Conservation (phyloP, 192 early-diverging fungal genomes). For the Phlyctochytrium bullatum region DNA sequence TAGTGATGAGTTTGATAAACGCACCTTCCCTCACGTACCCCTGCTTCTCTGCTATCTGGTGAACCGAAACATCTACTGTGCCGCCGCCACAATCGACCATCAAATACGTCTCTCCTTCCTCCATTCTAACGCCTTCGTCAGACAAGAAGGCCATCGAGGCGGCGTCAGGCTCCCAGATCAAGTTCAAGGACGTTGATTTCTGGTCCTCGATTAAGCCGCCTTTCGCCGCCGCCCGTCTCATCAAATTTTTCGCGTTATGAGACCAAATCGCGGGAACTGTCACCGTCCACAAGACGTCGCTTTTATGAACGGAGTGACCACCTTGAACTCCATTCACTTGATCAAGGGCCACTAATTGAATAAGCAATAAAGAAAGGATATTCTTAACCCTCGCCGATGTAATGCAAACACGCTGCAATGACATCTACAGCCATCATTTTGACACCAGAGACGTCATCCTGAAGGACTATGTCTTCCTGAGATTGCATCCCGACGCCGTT, state of each 20-base stretch:
- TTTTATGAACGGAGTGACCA: neutral
- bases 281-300: slow-evolving; percentile 1
- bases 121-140: neutral
- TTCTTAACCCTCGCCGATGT: slow-evolving; percentile 8
- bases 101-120: slow-evolving; percentile 9
- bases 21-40: slow-evolving; percentile 9
- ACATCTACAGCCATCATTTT: slow-evolving; percentile 10
- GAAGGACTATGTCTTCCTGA: neutral
- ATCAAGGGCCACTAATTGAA: neutral
- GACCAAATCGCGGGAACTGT: slow-evolving; percentile 12
- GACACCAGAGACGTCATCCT: neutral
- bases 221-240: slow-evolving; percentile 8
- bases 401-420: slow-evolving; percentile 17
- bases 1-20: neutral
- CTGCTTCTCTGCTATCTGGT: neutral
- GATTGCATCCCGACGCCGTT: neutral
- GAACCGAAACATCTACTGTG: slow-evolving; percentile 21
- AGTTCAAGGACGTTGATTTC: slow-evolving; percentile 6
- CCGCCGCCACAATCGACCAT: slow-evolving; percentile 17
- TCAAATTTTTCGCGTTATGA: slow-evolving; percentile 12
- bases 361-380: neutral
- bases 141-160: slow-evolving; percentile 3
- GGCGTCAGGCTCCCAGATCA: slow-evolving; percentile 15
- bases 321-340: neutral
- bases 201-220: slow-evolving; percentile 6